A percentile compares a stretch with the other conserved stretches of the same genome.
These are phyloP conservation scores for Penicillium carneum DNA, from an alignment of 2,329 filamentous ascomycete genomes.

Conservation along the genomic window DNA sequence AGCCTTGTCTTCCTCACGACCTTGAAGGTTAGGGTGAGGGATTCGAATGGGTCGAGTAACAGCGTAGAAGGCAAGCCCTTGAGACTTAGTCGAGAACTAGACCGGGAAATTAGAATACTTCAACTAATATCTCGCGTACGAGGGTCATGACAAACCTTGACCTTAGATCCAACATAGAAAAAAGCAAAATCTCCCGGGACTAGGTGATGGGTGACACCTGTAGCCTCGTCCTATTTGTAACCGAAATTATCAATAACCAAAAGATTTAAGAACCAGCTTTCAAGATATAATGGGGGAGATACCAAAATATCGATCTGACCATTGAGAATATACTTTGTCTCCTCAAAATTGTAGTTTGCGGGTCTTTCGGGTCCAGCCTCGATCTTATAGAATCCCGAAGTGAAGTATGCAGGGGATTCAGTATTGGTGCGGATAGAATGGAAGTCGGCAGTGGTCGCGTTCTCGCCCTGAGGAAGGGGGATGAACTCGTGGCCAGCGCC, in stretches of 20 bases:
- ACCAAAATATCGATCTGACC: slow-evolving; percentile 38
- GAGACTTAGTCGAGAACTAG: slow-evolving; percentile 35
- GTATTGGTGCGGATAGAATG: slow-evolving; percentile 37
- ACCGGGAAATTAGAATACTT: slow-evolving; percentile 8
- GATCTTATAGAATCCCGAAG: slow-evolving; percentile 39
- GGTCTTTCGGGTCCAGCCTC: slow-evolving; percentile 34
- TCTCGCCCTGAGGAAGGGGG: slow-evolving; percentile 33
- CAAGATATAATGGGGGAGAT: neutral
- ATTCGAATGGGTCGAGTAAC: slow-evolving; percentile 32
- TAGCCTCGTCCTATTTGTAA: slow-evolving; percentile 27
- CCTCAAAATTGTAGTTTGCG: slow-evolving; percentile 35
- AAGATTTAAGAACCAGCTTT: no score
- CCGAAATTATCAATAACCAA: neutral
- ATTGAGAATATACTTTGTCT: slow-evolving; percentile 38
- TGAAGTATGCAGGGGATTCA: slow-evolving; percentile 32
- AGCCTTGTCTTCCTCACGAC: slow-evolving; percentile 30
- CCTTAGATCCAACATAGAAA: slow-evolving; percentile 32
- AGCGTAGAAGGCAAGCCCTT: slow-evolving; percentile 33
- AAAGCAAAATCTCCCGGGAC: slow-evolving; percentile 31
- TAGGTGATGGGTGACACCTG: slow-evolving; percentile 28
- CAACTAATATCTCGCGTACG: neutral
- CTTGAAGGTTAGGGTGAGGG: slow-evolving; percentile 32
- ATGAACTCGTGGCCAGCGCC: slow-evolving; percentile 38
- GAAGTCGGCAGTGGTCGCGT: slow-evolving; percentile 38
- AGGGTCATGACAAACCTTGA: slow-evolving; percentile 26